Base-by-base conservation (phyloP, 1,139 yeast genomes). In the Blastobotrys malaysiensis region DNA sequence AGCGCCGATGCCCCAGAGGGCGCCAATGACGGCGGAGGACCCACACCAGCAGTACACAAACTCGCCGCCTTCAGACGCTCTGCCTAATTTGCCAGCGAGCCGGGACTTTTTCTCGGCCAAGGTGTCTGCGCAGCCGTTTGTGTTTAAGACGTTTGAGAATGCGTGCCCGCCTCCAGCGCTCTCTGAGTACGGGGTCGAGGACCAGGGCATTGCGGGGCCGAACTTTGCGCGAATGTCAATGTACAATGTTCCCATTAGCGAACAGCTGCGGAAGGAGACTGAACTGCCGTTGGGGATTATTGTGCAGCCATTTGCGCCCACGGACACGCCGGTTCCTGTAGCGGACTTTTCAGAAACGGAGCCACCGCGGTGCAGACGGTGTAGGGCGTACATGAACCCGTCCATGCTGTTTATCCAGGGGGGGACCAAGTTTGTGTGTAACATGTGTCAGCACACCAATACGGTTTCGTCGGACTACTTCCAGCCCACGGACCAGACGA, bases 311-410 rank as follows among this genome's bases (percentile, higher is more conserved):
- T 89, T 93, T 74, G 96, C 97, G 4, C 55, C 57, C 27, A 52
- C 54, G 19, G 55, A 63, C 71, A 31, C 59, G 0, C 72, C 80
- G 0, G 79, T 90, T 2, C 95, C 96, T 0, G 77, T 78, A 5
- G 84, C 85, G 5, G 93, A 87, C 62, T 80, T 86, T 72, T 67
- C 78, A 3, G 51, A 58, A n/a, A 47, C 59, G 1, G 88, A 90
- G 0, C 97, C 97, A 0, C 84, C 95, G 43, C 80, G 99, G 63
- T 93, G 99, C 71, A 80, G 82, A 61, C 83, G 99, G 56, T 93
- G 99, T 71, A 80, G 97, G 56, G 80, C 96, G 1, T 93, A 90
- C 69, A 78, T 90, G 61, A 93, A 93, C 67, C 96, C 98, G 1
- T 81, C 84, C 16, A 86, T 88, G 84, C 84, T 68, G 27, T 74